Conservation (phyloP, 2,329 filamentous ascomycete species). For the Trichothecium sympodiale region DNA sequence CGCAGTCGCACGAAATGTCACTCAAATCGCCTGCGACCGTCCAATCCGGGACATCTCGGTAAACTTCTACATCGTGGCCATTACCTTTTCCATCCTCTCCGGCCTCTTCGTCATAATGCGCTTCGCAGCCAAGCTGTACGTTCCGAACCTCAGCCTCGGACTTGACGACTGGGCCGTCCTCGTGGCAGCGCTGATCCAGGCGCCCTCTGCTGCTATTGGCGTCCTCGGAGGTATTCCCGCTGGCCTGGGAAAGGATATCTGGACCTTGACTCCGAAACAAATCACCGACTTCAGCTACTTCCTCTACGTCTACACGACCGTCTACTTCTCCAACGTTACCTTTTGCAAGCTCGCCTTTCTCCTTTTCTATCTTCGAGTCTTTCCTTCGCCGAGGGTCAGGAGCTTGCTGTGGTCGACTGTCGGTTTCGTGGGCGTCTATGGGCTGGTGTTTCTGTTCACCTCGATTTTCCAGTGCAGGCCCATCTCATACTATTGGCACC, state of each 20-base stretch:
- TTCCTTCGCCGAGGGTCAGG: slow-evolving; percentile 27
- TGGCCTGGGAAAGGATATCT: slow-evolving; percentile 39
- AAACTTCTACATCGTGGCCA: slow-evolving; percentile 20
- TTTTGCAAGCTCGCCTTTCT: slow-evolving; percentile 40
- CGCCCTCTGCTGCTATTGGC: slow-evolving; percentile 16
- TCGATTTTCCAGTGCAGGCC: slow-evolving; percentile 40
- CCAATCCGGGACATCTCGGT: slow-evolving; percentile 18
- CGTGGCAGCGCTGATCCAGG: slow-evolving; percentile 4
- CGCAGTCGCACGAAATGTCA: slow-evolving; percentile 5
- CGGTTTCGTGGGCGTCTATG: slow-evolving; percentile 25
- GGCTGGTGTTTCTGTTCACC: slow-evolving; percentile 28
- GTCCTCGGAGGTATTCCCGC: slow-evolving; percentile 19
- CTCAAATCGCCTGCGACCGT: slow-evolving; percentile 15
- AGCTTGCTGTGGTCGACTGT: slow-evolving; percentile 31
- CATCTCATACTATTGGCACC: slow-evolving; percentile 38
- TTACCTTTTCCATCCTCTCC: slow-evolving; percentile 21
- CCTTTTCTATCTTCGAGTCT: slow-evolving; percentile 45
- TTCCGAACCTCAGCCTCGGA: slow-evolving; percentile 5
- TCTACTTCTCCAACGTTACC: slow-evolving; percentile 35
- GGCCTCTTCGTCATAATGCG: slow-evolving; percentile 30
- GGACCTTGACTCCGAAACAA: slow-evolving; percentile 29
- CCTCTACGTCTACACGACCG: slow-evolving; percentile 29
- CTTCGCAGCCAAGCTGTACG: slow-evolving; percentile 21
- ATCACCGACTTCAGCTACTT: slow-evolving; percentile 31
- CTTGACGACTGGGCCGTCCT: slow-evolving; percentile 10